Percentiles rank a stretch among this genome's conserved stretches.
Evolutionary conservation across 148 eudicot genomes (phyloP).

Genomic region (Polygonum maritimum): DNA sequence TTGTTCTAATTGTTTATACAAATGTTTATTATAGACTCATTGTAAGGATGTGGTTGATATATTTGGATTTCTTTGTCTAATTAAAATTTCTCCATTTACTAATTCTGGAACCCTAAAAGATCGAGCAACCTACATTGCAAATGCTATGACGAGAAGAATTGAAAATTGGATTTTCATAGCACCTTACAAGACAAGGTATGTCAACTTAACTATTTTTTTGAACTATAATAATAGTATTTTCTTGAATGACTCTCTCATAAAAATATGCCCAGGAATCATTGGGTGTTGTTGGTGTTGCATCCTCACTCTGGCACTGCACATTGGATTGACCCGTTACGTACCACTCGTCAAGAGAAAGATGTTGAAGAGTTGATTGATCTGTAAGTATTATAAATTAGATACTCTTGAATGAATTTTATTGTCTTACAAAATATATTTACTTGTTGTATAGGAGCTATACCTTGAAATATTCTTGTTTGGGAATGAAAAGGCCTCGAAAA

Average conservation of each 20-base stretch:
- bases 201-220: background rate
- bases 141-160: background rate
- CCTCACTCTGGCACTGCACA: background rate
- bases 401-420: too few species aligned
- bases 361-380: too few species aligned
- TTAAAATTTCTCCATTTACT: background rate
- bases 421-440: too few species aligned
- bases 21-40: too few species aligned
- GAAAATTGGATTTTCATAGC: background rate
- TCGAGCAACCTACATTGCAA: background rate
- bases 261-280: background rate
- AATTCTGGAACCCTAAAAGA: background rate
- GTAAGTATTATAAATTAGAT: too few species aligned
- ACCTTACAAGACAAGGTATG: background rate
- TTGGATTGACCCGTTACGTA: background rate
- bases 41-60: too few species aligned
- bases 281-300: too few species aligned
- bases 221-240: too few species aligned
- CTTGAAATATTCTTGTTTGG: too few species aligned
- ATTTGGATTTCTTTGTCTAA: background rate
- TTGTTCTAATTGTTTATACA: background rate
- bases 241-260: background rate
- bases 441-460: too few species aligned
- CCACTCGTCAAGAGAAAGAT: background rate
- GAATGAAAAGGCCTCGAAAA: too few species aligned